These are phyloP conservation scores for Trifolium dubium DNA, from an alignment of 306 rosid species.

Conservation along the genomic window DNA sequence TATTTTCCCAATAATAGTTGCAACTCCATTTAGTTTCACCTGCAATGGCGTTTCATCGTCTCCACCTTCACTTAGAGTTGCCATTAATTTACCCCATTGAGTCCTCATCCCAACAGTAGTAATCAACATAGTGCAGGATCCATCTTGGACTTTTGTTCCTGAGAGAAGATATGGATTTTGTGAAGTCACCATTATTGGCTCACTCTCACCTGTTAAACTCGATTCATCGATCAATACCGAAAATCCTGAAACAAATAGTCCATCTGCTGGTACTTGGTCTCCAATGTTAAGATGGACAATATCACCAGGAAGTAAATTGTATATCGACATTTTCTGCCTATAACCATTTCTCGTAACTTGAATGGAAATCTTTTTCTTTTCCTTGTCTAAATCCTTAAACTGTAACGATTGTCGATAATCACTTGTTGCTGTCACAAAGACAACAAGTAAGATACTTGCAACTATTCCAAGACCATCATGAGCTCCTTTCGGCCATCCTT, in stretches of 20 bases:
- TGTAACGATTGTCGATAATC: slow-evolving; percentile 91
- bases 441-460: slow-evolving; percentile 88
- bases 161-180: slow-evolving; percentile 87
- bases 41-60: slow-evolving; percentile 96
- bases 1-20: slow-evolving; percentile 89
- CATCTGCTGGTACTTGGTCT: slow-evolving; percentile 94
- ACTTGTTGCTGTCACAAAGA: slow-evolving; percentile 86
- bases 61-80: slow-evolving; percentile 94
- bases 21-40: slow-evolving; percentile 94
- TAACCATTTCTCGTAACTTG: slow-evolving; percentile 93
- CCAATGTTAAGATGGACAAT: slow-evolving; percentile 88
- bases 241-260: slow-evolving; percentile 82
- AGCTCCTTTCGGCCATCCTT: slow-evolving; percentile 97
- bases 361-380: slow-evolving; percentile 82
- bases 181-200: slow-evolving; percentile 74
- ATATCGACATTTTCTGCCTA: slow-evolving; percentile 87
- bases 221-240: slow-evolving; percentile 88
- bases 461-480: slow-evolving; percentile 98
- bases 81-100: slow-evolving; percentile 97
- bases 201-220: slow-evolving; percentile 96
- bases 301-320: slow-evolving; percentile 87
- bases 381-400: slow-evolving; percentile 95
- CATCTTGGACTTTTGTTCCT: slow-evolving; percentile 97
- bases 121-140: slow-evolving; percentile 85
- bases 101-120: slow-evolving; percentile 98